These are phyloP conservation scores for Cryptomeria japonica DNA, from an alignment of 75 land plant species.

Conservation along the genomic window DNA sequence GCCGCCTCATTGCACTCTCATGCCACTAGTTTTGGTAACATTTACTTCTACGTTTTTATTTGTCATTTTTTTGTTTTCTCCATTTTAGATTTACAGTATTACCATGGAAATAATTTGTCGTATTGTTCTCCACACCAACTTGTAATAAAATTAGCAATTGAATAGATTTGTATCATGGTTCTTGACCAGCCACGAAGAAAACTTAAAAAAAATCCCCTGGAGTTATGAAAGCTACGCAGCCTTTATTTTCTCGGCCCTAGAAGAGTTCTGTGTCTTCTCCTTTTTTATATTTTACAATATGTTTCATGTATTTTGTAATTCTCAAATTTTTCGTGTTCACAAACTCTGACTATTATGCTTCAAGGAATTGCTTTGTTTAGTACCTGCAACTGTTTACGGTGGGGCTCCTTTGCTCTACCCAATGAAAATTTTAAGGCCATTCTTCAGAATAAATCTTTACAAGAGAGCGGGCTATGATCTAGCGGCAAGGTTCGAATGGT, in stretches of 20 bases:
- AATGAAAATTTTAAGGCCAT: no score
- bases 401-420: no score
- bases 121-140: not conserved
- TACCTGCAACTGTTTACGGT: no score
- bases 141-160: not conserved
- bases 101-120: not conserved
- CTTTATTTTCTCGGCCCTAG: not conserved
- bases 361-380: no score
- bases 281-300: no score
- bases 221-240: not conserved
- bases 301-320: no score
- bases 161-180: not conserved
- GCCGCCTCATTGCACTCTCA: conserved; percentile 43
- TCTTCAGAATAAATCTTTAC: no score
- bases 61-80: not conserved
- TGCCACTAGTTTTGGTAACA: conserved; percentile 64
- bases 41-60: not conserved
- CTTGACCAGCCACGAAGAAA: not conserved
- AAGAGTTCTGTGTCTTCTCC: no score
- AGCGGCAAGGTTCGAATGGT: not conserved
- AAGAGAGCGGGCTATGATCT: not conserved
- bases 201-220: not conserved
- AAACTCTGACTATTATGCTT: no score
- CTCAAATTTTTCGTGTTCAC: no score
- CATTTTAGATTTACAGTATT: not conserved